These are phyloP conservation scores for Bolboschoenus planiculmis DNA, from an alignment of 176 grass and related monocot genomes.

Conservation along the genomic window DNA sequence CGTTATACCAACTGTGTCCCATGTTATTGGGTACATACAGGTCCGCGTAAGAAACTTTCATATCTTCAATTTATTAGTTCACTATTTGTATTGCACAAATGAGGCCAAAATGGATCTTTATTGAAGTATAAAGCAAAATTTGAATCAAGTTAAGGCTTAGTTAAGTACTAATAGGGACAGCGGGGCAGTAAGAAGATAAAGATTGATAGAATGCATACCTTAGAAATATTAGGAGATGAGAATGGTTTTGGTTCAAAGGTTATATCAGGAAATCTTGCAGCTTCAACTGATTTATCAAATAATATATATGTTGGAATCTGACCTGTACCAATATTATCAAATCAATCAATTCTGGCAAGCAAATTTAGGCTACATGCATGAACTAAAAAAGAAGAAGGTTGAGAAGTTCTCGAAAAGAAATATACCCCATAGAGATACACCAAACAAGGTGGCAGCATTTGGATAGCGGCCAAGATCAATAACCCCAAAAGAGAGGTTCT, in stretches of 20 bases:
- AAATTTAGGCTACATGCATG: neutral
- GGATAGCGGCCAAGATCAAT: slow-evolving; percentile 97
- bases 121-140: neutral
- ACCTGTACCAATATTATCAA: slow-evolving; percentile 39
- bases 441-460: slow-evolving; percentile 85
- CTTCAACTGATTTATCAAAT: slow-evolving; percentile 75
- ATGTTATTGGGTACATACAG: neutral
- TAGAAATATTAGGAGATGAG: slow-evolving; percentile 48
- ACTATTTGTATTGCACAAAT: neutral
- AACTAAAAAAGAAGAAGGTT: neutral
- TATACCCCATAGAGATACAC: slow-evolving; percentile 82
- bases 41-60: neutral
- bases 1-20: neutral
- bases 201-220: slow-evolving; percentile 45
- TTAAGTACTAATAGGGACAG: no score
- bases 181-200: neutral
- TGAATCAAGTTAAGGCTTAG: neutral
- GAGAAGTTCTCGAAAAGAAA: slow-evolving; percentile 6
- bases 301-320: slow-evolving; percentile 92
- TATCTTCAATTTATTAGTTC: neutral
- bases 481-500: slow-evolving; percentile 90
- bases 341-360: neutral
- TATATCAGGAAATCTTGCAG: slow-evolving; percentile 71
- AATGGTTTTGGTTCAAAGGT: slow-evolving; percentile 62
- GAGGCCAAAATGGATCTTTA: neutral